Evolutionary conservation across 2,329 filamentous ascomycete species (phyloP), one percentile per base, ranked within the genome.

Genomic region (Fusarium pilosicola): DNA sequence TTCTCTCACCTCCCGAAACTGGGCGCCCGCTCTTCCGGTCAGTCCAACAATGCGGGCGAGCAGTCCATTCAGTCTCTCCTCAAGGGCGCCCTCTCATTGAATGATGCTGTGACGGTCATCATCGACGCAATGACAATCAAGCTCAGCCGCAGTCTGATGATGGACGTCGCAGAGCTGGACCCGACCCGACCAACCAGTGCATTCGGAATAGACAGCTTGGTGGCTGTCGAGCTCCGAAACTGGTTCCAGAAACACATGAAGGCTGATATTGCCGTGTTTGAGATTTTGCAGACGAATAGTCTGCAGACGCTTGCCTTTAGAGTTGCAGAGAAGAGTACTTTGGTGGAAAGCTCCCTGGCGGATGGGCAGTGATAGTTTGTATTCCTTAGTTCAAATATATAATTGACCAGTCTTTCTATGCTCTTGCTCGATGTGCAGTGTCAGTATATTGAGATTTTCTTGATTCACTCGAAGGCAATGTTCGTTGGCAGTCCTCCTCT

Each of bases 401-500:
- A 42, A 15, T 11, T 14, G 3, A n/a, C n/a, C 0, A 15, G 3
- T 17, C 7, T 17, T n/a, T 17, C 22, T n/a, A 11, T n/a, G 22
- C 8, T 42, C 14, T n/a, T 42, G 39, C 39, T n/a, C 9, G 22
- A 15, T n/a, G 9, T 15, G n/a, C 15, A 5, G n/a, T n/a, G n/a
- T 42, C 11, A 11, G 22, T 42, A 6, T 0, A n/a, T 42, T n/a
- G 0, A 10, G 22, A 17, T 17, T n/a, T n/a, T 0, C 22, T n/a
- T 42, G 14, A 42, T 42, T 42, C 22, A n/a, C 14, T 42, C 8
- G 2, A n/a, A 17, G 39, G 14, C 9, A 17, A n/a, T 7, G 22
- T n/a, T n/a, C 14, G 17, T 42, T 42, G 1, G 6, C 39, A 11
- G 39, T 42, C 39, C 39, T 42, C 2, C 22, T n/a, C 0, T 7